Evolutionary conservation across 2,329 filamentous ascomycete genomes (phyloP).

Genomic region (Coniochaeta ligniaria): DNA sequence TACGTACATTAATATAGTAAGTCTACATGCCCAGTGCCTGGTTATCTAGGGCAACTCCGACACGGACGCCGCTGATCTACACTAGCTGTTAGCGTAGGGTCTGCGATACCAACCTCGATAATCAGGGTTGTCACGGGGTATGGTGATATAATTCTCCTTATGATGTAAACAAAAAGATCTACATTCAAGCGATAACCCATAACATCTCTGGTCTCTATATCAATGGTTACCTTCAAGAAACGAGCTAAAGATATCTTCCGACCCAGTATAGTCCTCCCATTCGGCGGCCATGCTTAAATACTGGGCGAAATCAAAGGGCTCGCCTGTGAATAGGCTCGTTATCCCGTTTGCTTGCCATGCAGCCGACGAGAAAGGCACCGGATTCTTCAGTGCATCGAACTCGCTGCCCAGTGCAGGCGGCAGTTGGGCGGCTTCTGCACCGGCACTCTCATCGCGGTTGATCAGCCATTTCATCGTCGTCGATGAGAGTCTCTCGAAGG

Average conservation of each 20-base stretch:
- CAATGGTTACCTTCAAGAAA: not conserved
- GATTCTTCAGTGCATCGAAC: slow-evolving; percentile 8
- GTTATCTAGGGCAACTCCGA: too few relatives aligned
- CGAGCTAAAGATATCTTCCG: not conserved
- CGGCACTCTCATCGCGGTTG: slow-evolving; percentile 5
- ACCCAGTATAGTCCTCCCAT: slow-evolving; percentile 4
- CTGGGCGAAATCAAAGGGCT: slow-evolving; percentile 11
- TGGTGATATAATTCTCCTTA: too few relatives aligned
- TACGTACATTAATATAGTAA: too few relatives aligned
- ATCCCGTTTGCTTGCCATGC: slow-evolving; percentile 9
- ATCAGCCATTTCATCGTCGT: slow-evolving; percentile 19
- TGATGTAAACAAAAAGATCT: too few relatives aligned
- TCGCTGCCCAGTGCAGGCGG: slow-evolving; percentile 8
- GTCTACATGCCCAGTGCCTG: not conserved
- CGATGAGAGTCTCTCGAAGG: slow-evolving; percentile 20
- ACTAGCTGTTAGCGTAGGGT: too few relatives aligned
- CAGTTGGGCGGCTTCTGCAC: not conserved
- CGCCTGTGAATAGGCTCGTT: slow-evolving; percentile 10
- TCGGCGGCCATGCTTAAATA: slow-evolving; percentile 10
- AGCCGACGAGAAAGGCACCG: slow-evolving; percentile 8
- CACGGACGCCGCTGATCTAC: too few relatives aligned
- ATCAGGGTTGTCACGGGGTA: too few relatives aligned
- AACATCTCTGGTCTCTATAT: not conserved
- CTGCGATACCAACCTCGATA: too few relatives aligned
- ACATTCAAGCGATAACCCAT: not conserved